These are phyloP conservation scores for Epipyxis sp. DNA, from an alignment of 108 stramenopile genomes.

Conservation along the genomic window DNA sequence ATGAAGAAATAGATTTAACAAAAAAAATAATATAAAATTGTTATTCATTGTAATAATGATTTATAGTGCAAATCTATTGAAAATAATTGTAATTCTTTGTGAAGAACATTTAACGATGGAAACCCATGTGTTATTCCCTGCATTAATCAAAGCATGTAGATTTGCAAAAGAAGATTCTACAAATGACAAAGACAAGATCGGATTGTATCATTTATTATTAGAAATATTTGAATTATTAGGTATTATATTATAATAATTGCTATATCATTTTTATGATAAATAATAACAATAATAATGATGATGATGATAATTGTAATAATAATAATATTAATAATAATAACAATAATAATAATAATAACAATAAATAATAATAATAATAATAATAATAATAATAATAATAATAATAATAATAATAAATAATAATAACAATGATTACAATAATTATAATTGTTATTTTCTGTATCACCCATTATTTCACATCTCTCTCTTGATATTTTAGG, in stretches of 20 bases:
- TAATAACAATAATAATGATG: background rate
- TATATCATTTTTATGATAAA: too few relatives aligned
- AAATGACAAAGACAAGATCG: background rate
- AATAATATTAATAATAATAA: background rate
- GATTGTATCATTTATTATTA: background rate
- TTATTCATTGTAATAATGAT: too few relatives aligned
- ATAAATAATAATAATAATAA: background rate
- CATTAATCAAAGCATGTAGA: background rate
- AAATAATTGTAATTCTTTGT: slow-evolving; percentile 53
- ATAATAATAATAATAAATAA: background rate
- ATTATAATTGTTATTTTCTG: too few relatives aligned
- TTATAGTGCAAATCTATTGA: slow-evolving; percentile 50
- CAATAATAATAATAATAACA: background rate
- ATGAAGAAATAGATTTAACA: too few relatives aligned
- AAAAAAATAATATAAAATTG: too few relatives aligned
- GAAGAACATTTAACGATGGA: slow-evolving; percentile 59
- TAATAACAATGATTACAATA: background rate
- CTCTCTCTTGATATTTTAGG: too few relatives aligned
- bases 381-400: background rate
- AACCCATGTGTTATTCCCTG: slow-evolving; percentile 19
- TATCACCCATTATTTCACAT: too few relatives aligned
- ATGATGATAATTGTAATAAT: background rate
- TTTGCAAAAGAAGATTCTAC: background rate
- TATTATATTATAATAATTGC: too few relatives aligned
- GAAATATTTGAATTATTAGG: background rate